Evolutionary conservation across 441 rosid species (phyloP).

Genomic region (Omphalea diandra): DNA sequence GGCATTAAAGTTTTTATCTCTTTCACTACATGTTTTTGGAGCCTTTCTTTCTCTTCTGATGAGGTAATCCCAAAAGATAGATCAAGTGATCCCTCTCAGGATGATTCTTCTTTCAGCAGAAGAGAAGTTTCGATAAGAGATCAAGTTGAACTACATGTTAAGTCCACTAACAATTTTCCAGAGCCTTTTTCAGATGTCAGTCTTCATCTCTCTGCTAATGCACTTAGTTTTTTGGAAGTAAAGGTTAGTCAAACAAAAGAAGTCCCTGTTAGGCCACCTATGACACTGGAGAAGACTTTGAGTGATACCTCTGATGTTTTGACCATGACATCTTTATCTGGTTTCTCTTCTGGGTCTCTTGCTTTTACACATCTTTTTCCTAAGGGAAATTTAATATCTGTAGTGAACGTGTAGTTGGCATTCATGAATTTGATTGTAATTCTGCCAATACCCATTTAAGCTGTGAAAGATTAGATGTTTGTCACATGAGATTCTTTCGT

Average conservation of each 20-base stretch:
- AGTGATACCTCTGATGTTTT: constrained; percentile 26
- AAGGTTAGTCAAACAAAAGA: constrained; percentile 42
- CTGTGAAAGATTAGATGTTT: constrained; percentile 31
- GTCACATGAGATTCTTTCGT: constrained; percentile 28
- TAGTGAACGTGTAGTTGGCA: constrained; percentile 57
- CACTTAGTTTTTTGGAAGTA: constrained; percentile 34
- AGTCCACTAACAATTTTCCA: constrained; percentile 23
- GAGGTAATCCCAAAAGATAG: constrained; percentile 31
- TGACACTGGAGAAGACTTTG: constrained; percentile 27
- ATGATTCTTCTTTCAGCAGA: constrained; percentile 25
- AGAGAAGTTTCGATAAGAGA: constrained; percentile 30
- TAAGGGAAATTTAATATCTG: constrained; percentile 55
- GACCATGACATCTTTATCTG: constrained; percentile 18
- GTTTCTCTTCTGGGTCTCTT: constrained; percentile 29
- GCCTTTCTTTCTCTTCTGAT: constrained; percentile 48
- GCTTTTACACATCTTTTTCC: constrained; percentile 47
- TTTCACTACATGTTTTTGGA: constrained; percentile 49
- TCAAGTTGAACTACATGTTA: constrained; percentile 26
- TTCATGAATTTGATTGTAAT: constrained; percentile 42
- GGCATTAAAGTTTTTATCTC: constrained; percentile 42
- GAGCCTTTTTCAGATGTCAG: constrained; percentile 44
- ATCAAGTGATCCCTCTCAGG: constrained; percentile 29
- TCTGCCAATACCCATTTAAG: constrained; percentile 23
- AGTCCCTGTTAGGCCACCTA: constrained; percentile 30
- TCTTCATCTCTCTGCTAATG: constrained; percentile 49